Conservation (phyloP, 495 filamentous ascomycete species). For the Trypethelium eluteriae region DNA sequence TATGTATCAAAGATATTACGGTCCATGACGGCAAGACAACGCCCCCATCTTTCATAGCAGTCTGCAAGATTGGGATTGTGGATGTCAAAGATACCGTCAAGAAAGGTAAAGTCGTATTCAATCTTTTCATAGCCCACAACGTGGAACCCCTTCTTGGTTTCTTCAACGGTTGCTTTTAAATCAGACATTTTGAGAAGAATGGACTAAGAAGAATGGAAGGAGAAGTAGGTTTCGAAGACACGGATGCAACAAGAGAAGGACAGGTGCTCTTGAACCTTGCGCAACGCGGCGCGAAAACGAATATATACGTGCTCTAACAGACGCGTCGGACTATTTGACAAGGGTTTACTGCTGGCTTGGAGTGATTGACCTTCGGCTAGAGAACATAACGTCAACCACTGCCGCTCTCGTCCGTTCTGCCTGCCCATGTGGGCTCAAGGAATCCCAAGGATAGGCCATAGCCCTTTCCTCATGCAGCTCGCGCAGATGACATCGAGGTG, state of each 20-base stretch:
- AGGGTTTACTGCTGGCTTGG: not conserved
- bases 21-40: conserved; percentile 54
- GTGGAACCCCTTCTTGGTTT: conserved; percentile 51
- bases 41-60: conserved; percentile 50
- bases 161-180: conserved; percentile 48
- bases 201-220: not conserved
- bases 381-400: conserved; percentile 11
- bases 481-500: not conserved
- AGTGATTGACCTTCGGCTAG: not conserved
- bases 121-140: conserved; percentile 61
- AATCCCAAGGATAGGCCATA: not conserved
- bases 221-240: no score
- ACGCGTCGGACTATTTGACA: not conserved
- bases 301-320: not conserved
- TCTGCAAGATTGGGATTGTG: conserved; percentile 47
- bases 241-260: not conserved
- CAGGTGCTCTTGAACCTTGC: not conserved
- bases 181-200: conserved; percentile 48
- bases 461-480: conserved; percentile 1
- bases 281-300: not conserved
- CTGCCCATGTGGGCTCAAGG: not conserved
- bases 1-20: conserved; percentile 54
- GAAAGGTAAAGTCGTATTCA: conserved; percentile 58
- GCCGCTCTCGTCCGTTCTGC: not conserved
- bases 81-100: conserved; percentile 53